Conservation (phyloP, 208 protist species). For the Leishmania turanica region DNA sequence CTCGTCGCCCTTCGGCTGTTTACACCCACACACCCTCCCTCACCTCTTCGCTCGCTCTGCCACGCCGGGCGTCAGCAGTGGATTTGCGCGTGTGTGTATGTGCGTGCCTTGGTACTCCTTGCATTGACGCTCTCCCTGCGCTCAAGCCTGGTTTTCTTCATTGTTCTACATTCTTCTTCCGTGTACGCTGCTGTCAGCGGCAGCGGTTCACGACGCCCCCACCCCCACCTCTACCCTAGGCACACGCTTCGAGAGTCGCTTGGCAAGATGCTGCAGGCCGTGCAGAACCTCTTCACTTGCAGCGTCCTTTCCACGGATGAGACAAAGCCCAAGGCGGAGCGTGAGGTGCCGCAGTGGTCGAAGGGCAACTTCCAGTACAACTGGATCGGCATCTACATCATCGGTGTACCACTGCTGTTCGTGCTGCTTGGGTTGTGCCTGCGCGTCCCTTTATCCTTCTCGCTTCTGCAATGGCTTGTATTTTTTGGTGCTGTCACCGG, state of each 20-base stretch:
- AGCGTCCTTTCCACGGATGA: slow-evolving; percentile 2
- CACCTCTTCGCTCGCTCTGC: not conserved
- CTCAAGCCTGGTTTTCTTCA: not conserved
- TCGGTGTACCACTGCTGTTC: slow-evolving; percentile 30
- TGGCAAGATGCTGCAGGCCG: slow-evolving; percentile 1
- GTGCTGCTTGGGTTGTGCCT: slow-evolving; percentile 29
- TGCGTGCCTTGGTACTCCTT: not conserved
- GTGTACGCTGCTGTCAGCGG: not conserved
- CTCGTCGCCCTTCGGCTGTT: no score
- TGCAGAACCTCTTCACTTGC: slow-evolving; percentile 11
- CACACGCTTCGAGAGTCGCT: not conserved
- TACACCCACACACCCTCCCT: no score
- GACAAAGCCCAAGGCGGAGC: slow-evolving; percentile 32
- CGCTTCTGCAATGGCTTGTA: slow-evolving; percentile 23
- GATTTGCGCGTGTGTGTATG: not conserved
- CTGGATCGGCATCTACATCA: slow-evolving; percentile 47
- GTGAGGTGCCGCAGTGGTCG: slow-evolving; percentile 39
- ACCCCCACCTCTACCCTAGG: not conserved
- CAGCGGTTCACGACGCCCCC: not conserved
- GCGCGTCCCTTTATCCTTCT: slow-evolving; percentile 26
- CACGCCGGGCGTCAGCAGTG: no score
- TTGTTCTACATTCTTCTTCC: not conserved
- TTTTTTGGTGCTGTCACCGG: slow-evolving; percentile 68
- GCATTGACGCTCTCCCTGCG: not conserved
- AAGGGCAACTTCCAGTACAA: slow-evolving; percentile 53